Conservation (phyloP, 345 rosid species). For the Hibiscus syriacus region DNA sequence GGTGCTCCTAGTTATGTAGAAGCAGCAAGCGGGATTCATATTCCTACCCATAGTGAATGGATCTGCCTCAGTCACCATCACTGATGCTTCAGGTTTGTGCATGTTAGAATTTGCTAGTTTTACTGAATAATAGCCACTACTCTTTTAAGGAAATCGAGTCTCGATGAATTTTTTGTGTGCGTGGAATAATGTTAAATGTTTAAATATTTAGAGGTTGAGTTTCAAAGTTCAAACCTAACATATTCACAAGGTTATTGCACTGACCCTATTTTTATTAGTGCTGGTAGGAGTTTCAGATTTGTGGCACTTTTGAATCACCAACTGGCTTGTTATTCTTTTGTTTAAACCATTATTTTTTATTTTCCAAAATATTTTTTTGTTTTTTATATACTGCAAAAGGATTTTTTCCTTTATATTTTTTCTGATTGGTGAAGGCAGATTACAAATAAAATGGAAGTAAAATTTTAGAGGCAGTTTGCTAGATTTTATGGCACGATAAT, state of each 20-base stretch:
- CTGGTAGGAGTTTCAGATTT: not conserved
- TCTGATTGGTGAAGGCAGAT: not conserved
- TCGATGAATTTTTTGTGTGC: not conserved
- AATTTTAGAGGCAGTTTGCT: conserved; percentile 8
- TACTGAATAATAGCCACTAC: not conserved
- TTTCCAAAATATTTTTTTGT: not conserved
- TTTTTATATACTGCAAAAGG: not conserved
- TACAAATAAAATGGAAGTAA: too few species aligned
- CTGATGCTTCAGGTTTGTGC: conserved; percentile 80
- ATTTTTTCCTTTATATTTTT: not conserved
- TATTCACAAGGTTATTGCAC: not conserved
- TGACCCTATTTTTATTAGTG: not conserved
- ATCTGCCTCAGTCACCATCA: conserved; percentile 80
- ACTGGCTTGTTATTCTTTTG: not conserved
- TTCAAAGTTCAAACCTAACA: too few species aligned
- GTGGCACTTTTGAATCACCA: not conserved
- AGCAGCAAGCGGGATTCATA: too few species aligned
- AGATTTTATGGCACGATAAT: not conserved
- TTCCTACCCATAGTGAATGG: too few species aligned
- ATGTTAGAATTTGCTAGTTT: not conserved
- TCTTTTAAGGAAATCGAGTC: not conserved
- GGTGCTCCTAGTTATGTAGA: too few species aligned
- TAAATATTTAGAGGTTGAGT: too few species aligned
- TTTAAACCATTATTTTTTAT: not conserved
- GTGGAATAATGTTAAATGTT: too few species aligned